A percentile compares a stretch with the other conserved stretches of the same genome.
Evolutionary conservation across 345 rosid species (phyloP).

Genomic region (Populus davidiana): DNA sequence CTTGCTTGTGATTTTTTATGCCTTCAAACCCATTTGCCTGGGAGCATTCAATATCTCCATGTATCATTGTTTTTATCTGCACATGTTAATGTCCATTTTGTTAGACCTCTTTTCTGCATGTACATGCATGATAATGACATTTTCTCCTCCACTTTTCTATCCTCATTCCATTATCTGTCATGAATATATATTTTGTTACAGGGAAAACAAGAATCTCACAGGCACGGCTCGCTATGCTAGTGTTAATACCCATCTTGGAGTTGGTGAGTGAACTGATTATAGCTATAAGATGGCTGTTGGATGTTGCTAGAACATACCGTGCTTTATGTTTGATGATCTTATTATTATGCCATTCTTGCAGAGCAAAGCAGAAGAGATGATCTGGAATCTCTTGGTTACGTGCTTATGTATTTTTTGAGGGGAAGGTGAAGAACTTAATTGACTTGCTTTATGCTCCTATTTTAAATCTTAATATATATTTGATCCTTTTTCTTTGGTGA

Average conservation of each 20-base stretch:
- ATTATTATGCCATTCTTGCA: conserved; percentile 27
- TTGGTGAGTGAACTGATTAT: conserved; percentile 54
- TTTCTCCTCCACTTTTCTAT: neutral
- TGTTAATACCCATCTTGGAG: conserved; percentile 93
- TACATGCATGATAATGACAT: neutral
- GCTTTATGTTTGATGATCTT: neutral
- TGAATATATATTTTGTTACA: conserved; percentile 29
- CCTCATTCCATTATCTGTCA: conserved; percentile 4
- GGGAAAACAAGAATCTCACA: conserved; percentile 97
- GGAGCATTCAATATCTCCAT: neutral
- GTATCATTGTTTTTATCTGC: neutral
- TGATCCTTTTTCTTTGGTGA: conserved; percentile 13
- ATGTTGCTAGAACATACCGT: neutral
- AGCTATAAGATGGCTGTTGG: neutral
- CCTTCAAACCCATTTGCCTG: neutral
- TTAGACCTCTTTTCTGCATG: neutral
- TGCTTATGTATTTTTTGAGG: conserved; percentile 91
- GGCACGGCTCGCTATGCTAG: conserved; percentile 99
- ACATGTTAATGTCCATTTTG: neutral
- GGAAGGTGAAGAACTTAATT: conserved; percentile 59
- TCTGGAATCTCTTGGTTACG: conserved; percentile 98
- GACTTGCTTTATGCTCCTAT: neutral
- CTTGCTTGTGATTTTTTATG: neutral
- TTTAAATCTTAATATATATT: conserved; percentile 1
- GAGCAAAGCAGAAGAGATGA: conserved; percentile 99